Conservation (phyloP, 129 eudicot species). For the Scalesia atractyloides region DNA sequence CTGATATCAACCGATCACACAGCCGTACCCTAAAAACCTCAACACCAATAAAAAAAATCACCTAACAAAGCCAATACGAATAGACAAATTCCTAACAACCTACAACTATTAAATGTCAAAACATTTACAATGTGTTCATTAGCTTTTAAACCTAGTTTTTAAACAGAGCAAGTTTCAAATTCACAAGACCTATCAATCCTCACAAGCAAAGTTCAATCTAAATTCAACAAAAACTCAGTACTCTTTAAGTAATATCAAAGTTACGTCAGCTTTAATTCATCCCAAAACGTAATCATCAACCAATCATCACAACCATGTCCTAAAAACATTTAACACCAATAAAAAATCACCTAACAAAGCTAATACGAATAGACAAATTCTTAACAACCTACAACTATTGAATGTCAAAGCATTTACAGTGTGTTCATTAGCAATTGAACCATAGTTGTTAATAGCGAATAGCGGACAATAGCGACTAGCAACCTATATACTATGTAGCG, state of each 20-base stretch:
- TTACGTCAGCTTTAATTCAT: conserved; percentile 11
- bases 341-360: background rate
- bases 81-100: conserved; percentile 1
- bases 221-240: background rate
- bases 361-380: background rate
- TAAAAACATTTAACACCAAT: background rate
- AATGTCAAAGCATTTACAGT: background rate
- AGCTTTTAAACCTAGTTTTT: background rate
- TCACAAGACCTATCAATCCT: background rate
- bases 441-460: no score
- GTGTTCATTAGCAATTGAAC: background rate
- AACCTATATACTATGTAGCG: no score
- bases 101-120: background rate
- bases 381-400: conserved; percentile 2
- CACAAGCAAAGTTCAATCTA: conserved; percentile 8
- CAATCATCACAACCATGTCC: background rate
- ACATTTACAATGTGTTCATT: background rate
- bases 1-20: conserved; percentile 7
- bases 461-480: no score
- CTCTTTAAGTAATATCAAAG: conserved; percentile 16
- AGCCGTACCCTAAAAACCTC: background rate
- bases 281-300: conserved; percentile 8
- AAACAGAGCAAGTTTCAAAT: no score
- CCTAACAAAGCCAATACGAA: background rate
- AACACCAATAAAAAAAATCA: background rate